Percentiles rank a stretch among this genome's conserved stretches.
These are phyloP conservation scores for Suillus weaverae DNA, from an alignment of 768 basidiomycete species.

Conservation along the genomic window DNA sequence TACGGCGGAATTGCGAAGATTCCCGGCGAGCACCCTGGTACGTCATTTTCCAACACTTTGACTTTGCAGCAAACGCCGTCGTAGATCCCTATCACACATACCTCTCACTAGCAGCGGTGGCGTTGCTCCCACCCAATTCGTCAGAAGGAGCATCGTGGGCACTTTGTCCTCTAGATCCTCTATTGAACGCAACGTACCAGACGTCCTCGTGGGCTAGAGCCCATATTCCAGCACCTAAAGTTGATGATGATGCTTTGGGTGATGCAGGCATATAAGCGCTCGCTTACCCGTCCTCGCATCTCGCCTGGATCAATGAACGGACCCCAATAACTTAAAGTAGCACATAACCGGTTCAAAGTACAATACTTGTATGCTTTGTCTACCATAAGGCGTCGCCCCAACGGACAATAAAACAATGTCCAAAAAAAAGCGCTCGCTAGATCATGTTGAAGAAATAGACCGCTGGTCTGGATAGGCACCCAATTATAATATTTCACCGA, in stretches of 20 bases:
- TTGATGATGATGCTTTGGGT: not conserved
- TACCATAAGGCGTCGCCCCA: too few species aligned
- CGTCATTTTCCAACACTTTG: constrained; percentile 12
- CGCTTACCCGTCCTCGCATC: too few species aligned
- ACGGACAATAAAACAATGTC: too few species aligned
- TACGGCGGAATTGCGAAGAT: constrained; percentile 89
- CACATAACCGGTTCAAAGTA: too few species aligned
- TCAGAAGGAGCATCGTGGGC: constrained; percentile 47
- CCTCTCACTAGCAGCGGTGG: constrained; percentile 77
- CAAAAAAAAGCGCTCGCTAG: too few species aligned
- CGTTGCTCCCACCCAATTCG: constrained; percentile 56
- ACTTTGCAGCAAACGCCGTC: constrained; percentile 13
- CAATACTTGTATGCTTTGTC: too few species aligned
- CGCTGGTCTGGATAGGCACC: not conserved
- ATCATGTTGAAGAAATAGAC: not conserved
- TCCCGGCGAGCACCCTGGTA: constrained; percentile 79
- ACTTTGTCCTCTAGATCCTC: constrained; percentile 61
- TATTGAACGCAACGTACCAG: constrained; percentile 67
- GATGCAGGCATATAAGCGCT: not conserved
- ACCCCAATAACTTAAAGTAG: too few species aligned
- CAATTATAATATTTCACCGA: not conserved
- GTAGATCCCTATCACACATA: constrained; percentile 96
- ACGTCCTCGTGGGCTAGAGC: constrained; percentile 69
- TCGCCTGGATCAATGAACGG: too few species aligned
- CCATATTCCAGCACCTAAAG: constrained; percentile 44